Percentiles rank a stretch among this genome's conserved stretches.
Evolutionary conservation across 768 basidiomycete species (phyloP).

Genomic region (Cyclocybe cylindracea): DNA sequence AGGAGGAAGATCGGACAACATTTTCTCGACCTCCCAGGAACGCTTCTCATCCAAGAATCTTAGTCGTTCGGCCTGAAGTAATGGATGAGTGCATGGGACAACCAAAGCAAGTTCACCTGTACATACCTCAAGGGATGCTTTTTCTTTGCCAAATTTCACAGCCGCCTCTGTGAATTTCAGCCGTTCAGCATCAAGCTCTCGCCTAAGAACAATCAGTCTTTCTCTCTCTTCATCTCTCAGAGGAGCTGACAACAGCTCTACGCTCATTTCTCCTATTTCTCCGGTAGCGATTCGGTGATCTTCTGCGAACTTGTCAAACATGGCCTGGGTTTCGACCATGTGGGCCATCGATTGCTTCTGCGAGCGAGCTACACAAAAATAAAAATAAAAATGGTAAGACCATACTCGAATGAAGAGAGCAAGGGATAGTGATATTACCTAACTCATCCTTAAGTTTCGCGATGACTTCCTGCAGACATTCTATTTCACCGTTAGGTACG

Average conservation of each 20-base stretch:
- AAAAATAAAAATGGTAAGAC: background rate
- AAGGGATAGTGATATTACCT: constrained; percentile 38
- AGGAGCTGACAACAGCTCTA: constrained; percentile 56
- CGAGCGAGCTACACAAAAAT: constrained; percentile 26
- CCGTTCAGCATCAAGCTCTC: constrained; percentile 66
- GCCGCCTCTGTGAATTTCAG: constrained; percentile 65
- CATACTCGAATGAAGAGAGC: background rate
- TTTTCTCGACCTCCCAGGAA: constrained; percentile 68
- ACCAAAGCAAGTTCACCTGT: background rate
- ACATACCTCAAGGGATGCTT: constrained; percentile 63
- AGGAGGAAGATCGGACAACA: constrained; percentile 58
- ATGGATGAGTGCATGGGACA: constrained; percentile 7
- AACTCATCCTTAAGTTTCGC: constrained; percentile 55
- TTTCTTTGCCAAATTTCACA: constrained; percentile 63
- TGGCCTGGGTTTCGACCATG: constrained; percentile 46
- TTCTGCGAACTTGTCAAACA: constrained; percentile 56
- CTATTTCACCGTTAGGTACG: constrained; percentile 42
- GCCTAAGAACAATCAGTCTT: constrained; percentile 50
- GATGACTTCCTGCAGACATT: constrained; percentile 52
- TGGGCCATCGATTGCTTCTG: constrained; percentile 45
- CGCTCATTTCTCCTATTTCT: constrained; percentile 44
- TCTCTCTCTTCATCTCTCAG: constrained; percentile 55
- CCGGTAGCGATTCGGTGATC: constrained; percentile 38
- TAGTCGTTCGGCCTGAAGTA: constrained; percentile 58
- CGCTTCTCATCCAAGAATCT: constrained; percentile 69